Conservation (phyloP, 768 basidiomycete species). For the Tylopilus subfusipes region DNA sequence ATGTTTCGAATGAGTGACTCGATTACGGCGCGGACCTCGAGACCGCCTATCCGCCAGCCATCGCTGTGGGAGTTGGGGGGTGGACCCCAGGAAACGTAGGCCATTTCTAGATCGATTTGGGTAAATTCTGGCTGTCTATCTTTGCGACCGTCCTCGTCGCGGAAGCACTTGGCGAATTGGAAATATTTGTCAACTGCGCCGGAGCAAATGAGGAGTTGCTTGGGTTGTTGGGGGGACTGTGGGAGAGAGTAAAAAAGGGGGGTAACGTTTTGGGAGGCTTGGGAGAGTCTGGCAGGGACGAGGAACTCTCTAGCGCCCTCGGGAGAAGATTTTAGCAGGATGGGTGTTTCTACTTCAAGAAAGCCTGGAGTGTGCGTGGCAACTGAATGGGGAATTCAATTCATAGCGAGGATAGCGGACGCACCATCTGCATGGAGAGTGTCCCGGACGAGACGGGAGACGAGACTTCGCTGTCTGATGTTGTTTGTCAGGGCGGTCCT, state of each 20-base stretch:
- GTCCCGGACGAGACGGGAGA: conserved; percentile 74
- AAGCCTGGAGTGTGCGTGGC: conserved; percentile 56
- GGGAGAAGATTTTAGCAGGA: conserved; percentile 85
- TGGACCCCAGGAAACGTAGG: conserved; percentile 81
- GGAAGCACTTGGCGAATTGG: conserved; percentile 91
- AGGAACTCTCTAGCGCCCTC: conserved; percentile 95
- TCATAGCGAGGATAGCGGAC: conserved; percentile 17
- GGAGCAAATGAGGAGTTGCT: conserved; percentile 88
- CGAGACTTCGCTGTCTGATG: conserved; percentile 74
- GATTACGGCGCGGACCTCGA: conserved; percentile 73
- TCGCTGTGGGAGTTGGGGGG: conserved; percentile 22
- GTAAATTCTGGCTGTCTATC: conserved; percentile 98
- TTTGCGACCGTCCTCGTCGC: conserved; percentile 92
- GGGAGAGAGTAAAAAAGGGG: conserved; percentile 82
- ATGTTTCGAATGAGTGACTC: conserved; percentile 71
- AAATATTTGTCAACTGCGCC: conserved; percentile 88
- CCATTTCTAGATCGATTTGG: conserved; percentile 96
- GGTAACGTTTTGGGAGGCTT: conserved; percentile 16
- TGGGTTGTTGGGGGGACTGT: conserved; percentile 95
- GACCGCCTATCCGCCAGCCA: conserved; percentile 82
- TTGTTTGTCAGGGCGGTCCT: conserved; percentile 71
- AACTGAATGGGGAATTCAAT: conserved; percentile 5
- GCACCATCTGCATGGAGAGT: conserved; percentile 71
- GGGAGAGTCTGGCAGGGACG: conserved; percentile 65
- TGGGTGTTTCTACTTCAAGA: conserved; percentile 89